These are phyloP conservation scores for Plasmodium gallinaceum DNA, from an alignment of 169 alveolate species.

Conservation along the genomic window DNA sequence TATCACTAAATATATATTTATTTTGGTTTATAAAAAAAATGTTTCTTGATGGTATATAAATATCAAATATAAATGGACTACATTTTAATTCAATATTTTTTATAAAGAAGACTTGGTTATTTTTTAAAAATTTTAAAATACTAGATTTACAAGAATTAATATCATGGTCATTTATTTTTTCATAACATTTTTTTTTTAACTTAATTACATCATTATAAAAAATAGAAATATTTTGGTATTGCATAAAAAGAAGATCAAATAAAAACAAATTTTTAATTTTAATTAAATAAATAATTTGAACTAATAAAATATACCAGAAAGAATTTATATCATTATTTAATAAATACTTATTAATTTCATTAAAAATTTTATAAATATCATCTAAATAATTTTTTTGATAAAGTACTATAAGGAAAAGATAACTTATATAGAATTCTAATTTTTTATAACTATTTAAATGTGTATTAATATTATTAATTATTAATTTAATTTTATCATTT, in stretches of 20 bases:
- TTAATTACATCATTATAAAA: constrained; percentile 10
- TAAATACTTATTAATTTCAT: constrained; percentile 11
- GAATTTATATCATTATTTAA: constrained; percentile 14
- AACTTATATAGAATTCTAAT: constrained; percentile 37
- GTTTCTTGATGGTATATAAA: constrained; percentile 39
- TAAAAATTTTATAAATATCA: constrained; percentile 15
- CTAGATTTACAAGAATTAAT: constrained; percentile 4
- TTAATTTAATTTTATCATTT: constrained; percentile 1
- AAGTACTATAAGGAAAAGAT: constrained; percentile 30
- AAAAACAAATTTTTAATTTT: constrained; percentile 26
- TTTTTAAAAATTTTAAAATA: constrained; percentile 21
- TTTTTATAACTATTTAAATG: constrained; percentile 1
- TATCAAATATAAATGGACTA: constrained; percentile 62
- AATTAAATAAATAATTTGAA: constrained; percentile 35
- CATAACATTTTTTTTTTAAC: constrained; percentile 7
- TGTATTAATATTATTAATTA: constrained; percentile 11
- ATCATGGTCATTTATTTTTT: not conserved
- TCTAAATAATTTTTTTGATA: not conserved
- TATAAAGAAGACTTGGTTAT: constrained; percentile 6
- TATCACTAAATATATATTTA: constrained; percentile 30
- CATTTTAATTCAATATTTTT: constrained; percentile 18
- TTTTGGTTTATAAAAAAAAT: constrained; percentile 25
- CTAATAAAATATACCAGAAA: constrained; percentile 35
- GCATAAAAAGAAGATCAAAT: constrained; percentile 21
- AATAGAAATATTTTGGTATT: constrained; percentile 22